Evolutionary conservation across 768 basidiomycete species (phyloP), one percentile per base, ranked within the genome.

Genomic region (Ramaria sp.): DNA sequence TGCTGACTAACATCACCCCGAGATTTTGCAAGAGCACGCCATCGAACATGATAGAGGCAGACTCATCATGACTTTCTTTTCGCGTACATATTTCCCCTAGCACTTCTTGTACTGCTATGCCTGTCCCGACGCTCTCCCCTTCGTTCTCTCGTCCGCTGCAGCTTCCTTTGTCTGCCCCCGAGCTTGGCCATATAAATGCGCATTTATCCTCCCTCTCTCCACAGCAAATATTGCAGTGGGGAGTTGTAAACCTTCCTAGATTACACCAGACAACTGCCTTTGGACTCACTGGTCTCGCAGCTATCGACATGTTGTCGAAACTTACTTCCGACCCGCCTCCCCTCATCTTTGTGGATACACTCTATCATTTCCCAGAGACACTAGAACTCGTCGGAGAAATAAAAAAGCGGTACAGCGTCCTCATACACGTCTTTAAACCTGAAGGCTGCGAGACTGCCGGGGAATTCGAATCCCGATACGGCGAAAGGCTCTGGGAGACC

Each of bases 201-300:
- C 70, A 89, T 63, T 82, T 99, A 8, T 73, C 73, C 34, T 64
- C 74, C 1, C 78, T 90, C 57, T 74, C 81, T 0, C 91, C 96
- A 1, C 83, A 90, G 60, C 78, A 91, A 58, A 90, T 97, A 60
- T 76, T 99, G 51, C 62, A 66, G 64, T 98, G 95, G 95, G 90
- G 85, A 0, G 65, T 92, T 48, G 76, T 79, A 42, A 75, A 89
- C 61, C 71, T 98, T 16, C 87, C 92, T 0, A 75, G 77, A 6
- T 73, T 98, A 18, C 83, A 82, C 68, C 95, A 99, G 66, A 97
- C 96, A 5, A 98, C 95, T 5, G 95, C 96, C 0, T 95, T 99
- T 64, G 96, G 96, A 6, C 76, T 97, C 56, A 97, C 94, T 0
- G 95, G 96, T 9, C 82, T 94, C 51, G 92, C 91, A 53, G 84